Evolutionary conservation across 768 basidiomycete genomes (phyloP), one percentile per base, ranked within the genome.

Genomic region (Russula abietina): DNA sequence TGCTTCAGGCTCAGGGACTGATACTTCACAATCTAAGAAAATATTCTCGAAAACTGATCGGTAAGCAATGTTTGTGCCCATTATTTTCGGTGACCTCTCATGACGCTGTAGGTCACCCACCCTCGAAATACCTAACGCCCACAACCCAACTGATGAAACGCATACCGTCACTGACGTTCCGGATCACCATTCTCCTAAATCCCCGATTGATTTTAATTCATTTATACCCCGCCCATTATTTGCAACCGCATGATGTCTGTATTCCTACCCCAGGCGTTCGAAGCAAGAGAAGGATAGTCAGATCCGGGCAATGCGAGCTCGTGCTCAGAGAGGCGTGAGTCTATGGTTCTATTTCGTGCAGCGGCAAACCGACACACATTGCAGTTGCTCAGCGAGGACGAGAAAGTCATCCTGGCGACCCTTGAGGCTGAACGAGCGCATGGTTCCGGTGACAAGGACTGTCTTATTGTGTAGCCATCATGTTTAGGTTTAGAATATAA

Each of bases 241-340:
- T 70, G 82, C 81, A 50, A 73, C 75, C 66, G 87, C 87, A 62
- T 91, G 74, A 89, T 70, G 19, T 59, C 49, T 71, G 62, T 71
- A 73, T 73, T 69, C 68, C 64, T 71, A 67, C 57, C 38, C 61
- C 70, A 90, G 89, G 67, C 87, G 89, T 24, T 88, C 88, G 46
- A 85, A 78, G 74, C 85, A 84, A 14, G 91, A 93, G 74, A 79
- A 81, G 69, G 85, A 85, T 70, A 91, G 88, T 68, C 78, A 79
- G 70, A 72, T 82, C 64, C 84, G 81, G 72, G 89, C 86, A 3
- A 83, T 92, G 83, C 77, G 81, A 70, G 85, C 81, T 61, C 82
- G 90, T 45, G 87, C 84, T 6, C 81, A 80, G 80, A 92, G 88
- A 75, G 90, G 90, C 66, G 84, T 90, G 73, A 69, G 84, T 78